A percentile compares a stretch with the other conserved stretches of the same genome.
These are phyloP conservation scores for Fusarium brevicatenulatum DNA, from an alignment of 2,329 filamentous ascomycete genomes.

Conservation along the genomic window DNA sequence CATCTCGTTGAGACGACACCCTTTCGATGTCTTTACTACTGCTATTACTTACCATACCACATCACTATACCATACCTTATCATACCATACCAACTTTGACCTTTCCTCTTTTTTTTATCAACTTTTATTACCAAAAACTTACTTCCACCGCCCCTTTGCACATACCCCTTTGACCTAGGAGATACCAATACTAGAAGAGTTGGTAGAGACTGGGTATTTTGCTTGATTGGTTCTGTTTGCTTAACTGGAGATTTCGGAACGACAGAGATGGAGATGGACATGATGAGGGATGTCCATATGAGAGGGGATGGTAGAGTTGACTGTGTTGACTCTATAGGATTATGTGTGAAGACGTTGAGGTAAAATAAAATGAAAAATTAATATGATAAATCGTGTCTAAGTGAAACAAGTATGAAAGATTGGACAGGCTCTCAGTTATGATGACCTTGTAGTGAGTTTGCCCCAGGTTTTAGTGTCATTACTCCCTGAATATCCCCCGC, in stretches of 20 bases:
- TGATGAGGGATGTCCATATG: slow-evolving; percentile 3
- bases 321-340: slow-evolving; percentile 29
- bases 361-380: slow-evolving; percentile 21
- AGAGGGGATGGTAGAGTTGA: slow-evolving; percentile 24
- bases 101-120: slow-evolving; percentile 14
- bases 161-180: slow-evolving; percentile 30
- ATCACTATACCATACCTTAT: slow-evolving; percentile 19
- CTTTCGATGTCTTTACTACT: slow-evolving; percentile 3
- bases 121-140: slow-evolving; percentile 18
- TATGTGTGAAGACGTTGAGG: slow-evolving; percentile 23
- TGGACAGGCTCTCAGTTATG: too few species aligned
- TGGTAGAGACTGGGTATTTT: slow-evolving; percentile 16
- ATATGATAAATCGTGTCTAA: not conserved
- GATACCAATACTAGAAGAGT: slow-evolving; percentile 17
- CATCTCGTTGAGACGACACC: slow-evolving; percentile 4
- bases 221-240: slow-evolving; percentile 27
- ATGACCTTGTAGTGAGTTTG: not conserved
- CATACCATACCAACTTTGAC: not conserved
- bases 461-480: slow-evolving; percentile 25
- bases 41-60: slow-evolving; percentile 33
- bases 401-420: not conserved
- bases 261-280: slow-evolving; percentile 4
- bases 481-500: slow-evolving; percentile 8
- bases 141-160: slow-evolving; percentile 20
- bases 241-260: slow-evolving; percentile 22